phyloP scores from a whole-genome alignment of 768 basidiomycete species.

The Cyathus striatus region DNA sequence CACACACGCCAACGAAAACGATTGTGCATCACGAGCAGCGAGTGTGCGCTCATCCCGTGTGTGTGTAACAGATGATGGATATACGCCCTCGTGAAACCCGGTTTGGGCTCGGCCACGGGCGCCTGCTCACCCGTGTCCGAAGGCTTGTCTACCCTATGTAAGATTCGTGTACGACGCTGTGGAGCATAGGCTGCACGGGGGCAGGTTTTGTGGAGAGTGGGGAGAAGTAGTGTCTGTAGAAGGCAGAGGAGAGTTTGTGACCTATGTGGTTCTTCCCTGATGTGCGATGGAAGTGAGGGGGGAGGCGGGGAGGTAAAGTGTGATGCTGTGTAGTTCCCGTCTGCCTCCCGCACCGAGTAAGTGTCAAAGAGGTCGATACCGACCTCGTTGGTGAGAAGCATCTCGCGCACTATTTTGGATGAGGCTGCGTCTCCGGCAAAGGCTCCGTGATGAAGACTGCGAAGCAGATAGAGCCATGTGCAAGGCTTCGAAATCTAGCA shows the following conservation, averaged over 20 bases:
- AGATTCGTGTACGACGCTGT: conserved; percentile 24
- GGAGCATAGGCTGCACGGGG: too few species aligned
- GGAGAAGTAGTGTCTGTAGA: conserved; percentile 58
- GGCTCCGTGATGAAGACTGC: conserved; percentile 10
- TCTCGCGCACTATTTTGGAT: conserved; percentile 63
- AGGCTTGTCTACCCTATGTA: conserved; percentile 42
- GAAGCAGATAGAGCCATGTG: conserved; percentile 22
- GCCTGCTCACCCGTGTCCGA: conserved; percentile 4
- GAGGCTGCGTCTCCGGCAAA: conserved; percentile 53
- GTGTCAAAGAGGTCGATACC: conserved; percentile 79
- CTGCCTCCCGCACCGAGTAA: conserved; percentile 64
- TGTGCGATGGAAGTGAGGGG: neutral
- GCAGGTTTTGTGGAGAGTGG: too few species aligned
- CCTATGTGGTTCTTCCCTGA: conserved; percentile 44
- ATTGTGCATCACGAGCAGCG: too few species aligned
- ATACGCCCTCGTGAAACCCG: conserved; percentile 54
- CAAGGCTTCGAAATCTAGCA: conserved; percentile 59
- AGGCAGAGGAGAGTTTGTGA: conserved; percentile 62
- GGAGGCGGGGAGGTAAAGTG: conserved; percentile 69
- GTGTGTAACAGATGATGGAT: conserved; percentile 82
- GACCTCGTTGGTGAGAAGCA: conserved; percentile 60
- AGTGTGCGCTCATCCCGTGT: conserved; percentile 86
- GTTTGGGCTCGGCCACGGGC: conserved; percentile 11
- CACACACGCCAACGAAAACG: too few species aligned
- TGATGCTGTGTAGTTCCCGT: conserved; percentile 65